Percentiles rank a stretch among this genome's conserved stretches.
Evolutionary conservation across 169 alveolate genomes (phyloP).

Genomic region (Ichthyophthirius multifiliis): DNA sequence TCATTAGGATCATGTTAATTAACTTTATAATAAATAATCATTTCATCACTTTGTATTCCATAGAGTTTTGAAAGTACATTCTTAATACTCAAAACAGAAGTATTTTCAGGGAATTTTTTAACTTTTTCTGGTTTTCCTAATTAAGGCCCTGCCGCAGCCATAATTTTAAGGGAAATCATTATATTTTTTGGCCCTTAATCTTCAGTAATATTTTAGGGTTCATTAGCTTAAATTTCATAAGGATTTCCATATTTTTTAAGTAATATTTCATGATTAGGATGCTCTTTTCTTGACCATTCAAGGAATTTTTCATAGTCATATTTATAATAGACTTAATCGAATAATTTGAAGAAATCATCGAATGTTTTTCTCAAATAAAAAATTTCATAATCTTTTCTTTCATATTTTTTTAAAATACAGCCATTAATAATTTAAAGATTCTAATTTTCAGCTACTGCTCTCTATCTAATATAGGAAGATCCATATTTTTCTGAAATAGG

Average conservation of each 20-base stretch:
- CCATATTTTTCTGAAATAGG: slow-evolving; percentile 29
- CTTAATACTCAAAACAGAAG: background rate
- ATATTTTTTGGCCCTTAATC: slow-evolving; percentile 8
- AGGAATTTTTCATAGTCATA: slow-evolving; percentile 27
- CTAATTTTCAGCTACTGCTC: slow-evolving; percentile 35
- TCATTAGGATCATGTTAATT: slow-evolving; percentile 8
- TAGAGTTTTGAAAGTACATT: background rate
- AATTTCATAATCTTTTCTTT: slow-evolving; percentile 43
- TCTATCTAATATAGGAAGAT: slow-evolving; percentile 18
- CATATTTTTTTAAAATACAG: slow-evolving; percentile 25
- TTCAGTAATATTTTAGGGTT: background rate
- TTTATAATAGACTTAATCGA: slow-evolving; percentile 18
- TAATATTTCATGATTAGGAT: slow-evolving; percentile 20
- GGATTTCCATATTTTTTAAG: slow-evolving; percentile 39
- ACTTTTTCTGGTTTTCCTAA: background rate
- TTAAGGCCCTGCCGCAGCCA: slow-evolving; percentile 12
- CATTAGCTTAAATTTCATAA: slow-evolving; percentile 24
- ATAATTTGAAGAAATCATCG: slow-evolving; percentile 34
- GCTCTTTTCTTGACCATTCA: slow-evolving; percentile 22
- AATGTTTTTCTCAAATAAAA: slow-evolving; percentile 39
- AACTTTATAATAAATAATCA: slow-evolving; percentile 1
- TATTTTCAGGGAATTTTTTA: slow-evolving; percentile 23
- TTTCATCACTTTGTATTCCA: background rate
- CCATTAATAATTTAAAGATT: slow-evolving; percentile 25
- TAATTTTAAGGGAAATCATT: background rate